Conservation (phyloP, 441 rosid genomes). For the Isatis lusitanica region DNA sequence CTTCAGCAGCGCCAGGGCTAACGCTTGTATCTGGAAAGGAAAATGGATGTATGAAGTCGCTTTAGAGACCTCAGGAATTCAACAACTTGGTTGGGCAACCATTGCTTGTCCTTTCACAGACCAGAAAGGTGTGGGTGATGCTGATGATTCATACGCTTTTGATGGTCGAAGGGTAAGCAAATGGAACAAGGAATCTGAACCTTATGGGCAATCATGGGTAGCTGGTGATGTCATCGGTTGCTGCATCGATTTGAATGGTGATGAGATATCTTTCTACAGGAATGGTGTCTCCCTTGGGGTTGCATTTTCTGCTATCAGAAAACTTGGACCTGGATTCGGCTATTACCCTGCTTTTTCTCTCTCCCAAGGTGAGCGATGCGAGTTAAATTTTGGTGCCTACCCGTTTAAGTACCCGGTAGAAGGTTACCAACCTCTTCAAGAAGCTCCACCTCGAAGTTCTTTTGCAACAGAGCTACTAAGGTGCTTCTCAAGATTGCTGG, state of each 20-base stretch:
- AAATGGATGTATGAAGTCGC: conserved; percentile 98
- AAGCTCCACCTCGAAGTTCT: conserved; percentile 51
- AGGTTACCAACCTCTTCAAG: conserved; percentile 74
- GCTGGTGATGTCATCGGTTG: conserved; percentile 94
- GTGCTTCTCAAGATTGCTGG: conserved; percentile 76
- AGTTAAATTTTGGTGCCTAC: conserved; percentile 80
- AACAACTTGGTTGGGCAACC: conserved; percentile 97
- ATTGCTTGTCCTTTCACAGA: conserved; percentile 86
- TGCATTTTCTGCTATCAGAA: conserved; percentile 79
- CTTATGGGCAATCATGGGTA: conserved; percentile 94
- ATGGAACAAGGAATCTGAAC: conserved; percentile 80
- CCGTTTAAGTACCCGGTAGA: conserved; percentile 77
- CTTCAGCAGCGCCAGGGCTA: conserved; percentile 88
- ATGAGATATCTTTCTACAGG: conserved; percentile 80
- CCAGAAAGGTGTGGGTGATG: conserved; percentile 95
- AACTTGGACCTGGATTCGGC: conserved; percentile 81
- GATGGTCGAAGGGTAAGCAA: conserved; percentile 94
- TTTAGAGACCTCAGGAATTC: conserved; percentile 89
- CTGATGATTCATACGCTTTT: conserved; percentile 96
- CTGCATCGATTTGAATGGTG: conserved; percentile 73
- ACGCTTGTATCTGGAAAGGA: conserved; percentile 89
- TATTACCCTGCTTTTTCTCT: conserved; percentile 95
- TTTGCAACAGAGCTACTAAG: conserved; percentile 61
- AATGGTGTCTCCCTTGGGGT: conserved; percentile 86
- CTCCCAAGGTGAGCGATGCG: conserved; percentile 92